A percentile compares a stretch with the other conserved stretches of the same genome.
phyloP scores from a whole-genome alignment of 768 basidiomycete genomes.

The Zangia roseola region DNA sequence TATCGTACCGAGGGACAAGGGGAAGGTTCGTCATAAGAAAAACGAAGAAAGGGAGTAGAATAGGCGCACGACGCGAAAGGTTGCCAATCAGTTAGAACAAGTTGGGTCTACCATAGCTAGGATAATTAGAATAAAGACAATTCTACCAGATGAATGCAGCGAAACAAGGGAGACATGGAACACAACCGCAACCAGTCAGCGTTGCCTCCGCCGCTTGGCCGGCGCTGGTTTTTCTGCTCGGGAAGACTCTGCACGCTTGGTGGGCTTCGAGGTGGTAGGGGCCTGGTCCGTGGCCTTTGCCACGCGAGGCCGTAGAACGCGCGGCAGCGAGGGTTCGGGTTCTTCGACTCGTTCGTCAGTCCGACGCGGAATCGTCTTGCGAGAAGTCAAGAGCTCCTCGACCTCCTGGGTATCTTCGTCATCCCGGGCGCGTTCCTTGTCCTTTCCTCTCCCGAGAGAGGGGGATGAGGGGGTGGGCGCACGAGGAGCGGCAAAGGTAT shows the following conservation, averaged over 20 bases:
- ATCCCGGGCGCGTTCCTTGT: too few relatives aligned
- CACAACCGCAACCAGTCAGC: background rate
- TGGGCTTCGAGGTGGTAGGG: background rate
- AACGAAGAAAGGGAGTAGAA: background rate
- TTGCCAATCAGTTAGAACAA: slow-evolving; percentile 1
- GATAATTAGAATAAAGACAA: too few relatives aligned
- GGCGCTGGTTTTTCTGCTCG: background rate
- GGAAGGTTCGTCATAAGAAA: background rate
- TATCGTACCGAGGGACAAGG: background rate
- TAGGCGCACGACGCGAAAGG: background rate
- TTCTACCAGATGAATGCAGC: too few relatives aligned
- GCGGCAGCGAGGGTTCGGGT: background rate
- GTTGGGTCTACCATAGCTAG: background rate
- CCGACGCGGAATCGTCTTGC: too few relatives aligned
- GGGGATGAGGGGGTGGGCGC: too few relatives aligned
- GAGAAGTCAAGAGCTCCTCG: too few relatives aligned
- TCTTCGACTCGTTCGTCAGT: too few relatives aligned
- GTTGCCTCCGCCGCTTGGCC: slow-evolving; percentile 15
- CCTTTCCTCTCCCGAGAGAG: too few relatives aligned
- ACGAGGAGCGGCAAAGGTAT: too few relatives aligned
- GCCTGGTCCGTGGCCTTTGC: background rate
- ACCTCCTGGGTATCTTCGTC: too few relatives aligned
- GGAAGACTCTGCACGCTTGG: background rate
- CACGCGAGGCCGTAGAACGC: background rate
- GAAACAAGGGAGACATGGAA: too few relatives aligned